Evolutionary conservation across 2,329 filamentous ascomycete species (phyloP), one percentile per base, ranked within the genome.

Genomic region (Exophiala xenobiotica): DNA sequence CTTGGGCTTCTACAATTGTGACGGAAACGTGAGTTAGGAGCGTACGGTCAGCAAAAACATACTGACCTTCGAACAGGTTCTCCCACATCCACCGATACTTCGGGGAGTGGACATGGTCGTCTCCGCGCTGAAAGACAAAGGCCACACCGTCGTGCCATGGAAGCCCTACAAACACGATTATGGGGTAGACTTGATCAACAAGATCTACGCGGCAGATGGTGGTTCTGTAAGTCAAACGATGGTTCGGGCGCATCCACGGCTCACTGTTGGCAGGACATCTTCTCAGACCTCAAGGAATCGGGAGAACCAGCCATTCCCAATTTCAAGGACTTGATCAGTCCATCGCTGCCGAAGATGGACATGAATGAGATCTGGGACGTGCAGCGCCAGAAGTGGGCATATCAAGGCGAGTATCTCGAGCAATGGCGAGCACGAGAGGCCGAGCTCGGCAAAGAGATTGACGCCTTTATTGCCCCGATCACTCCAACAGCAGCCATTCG

Each of bases 301-400:
- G 81, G 80, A 1, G 82, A 85, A 59, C 70, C 74, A 1, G 58
- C 73, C 2, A 69, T 75, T 8, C 61, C 70, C 1, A 73, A 78
- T 26, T 61, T 76, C n/a, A 51, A 52, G 22, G 46, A 49, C 19
- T 63, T 67, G 6, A 46, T 63, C 18, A 59, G 62, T 41, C 57
- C 61, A 11, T 51, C 55, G 6, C 46, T 57, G 6, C 46, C 50
- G 18, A 57, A 61, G 33, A 49, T 61, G 2, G 61, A 61, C 47
- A 53, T 66, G 26, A 66, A 66, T 44, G 51, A 61, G 6, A 45
- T 62, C 11, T 64, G 61, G 43, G 64, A 64, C 5, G 55, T 63
- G 14, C 62, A 70, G 1, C 63, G 66, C 5, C 59, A 67, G 43
- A 69, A 68, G 53, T 66, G 69, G 63, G 49, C 58, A 6, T 69